Conservation (phyloP, 805 yeast genomes). For the Komagataella populi region DNA sequence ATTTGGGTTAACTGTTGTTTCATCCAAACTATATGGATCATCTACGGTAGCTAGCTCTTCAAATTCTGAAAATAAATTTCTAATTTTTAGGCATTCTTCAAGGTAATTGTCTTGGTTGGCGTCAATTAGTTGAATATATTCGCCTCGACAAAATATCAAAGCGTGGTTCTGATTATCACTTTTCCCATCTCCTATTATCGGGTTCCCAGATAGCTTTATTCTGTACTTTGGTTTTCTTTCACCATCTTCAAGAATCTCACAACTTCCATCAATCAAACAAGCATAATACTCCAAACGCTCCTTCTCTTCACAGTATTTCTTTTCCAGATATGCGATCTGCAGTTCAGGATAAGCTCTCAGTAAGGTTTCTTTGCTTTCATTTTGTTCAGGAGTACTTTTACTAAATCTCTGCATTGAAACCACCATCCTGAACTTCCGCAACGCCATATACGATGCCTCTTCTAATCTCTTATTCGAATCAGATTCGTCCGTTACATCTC, state of each 20-base stretch:
- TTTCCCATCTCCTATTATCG: slow-evolving; percentile 92
- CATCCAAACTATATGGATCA: slow-evolving; percentile 38
- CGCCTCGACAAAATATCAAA: slow-evolving; percentile 80
- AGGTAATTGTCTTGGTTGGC: slow-evolving; percentile 94
- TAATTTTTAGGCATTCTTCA: slow-evolving; percentile 86
- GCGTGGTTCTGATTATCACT: slow-evolving; percentile 94
- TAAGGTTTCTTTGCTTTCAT: slow-evolving; percentile 51
- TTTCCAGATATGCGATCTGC: slow-evolving; percentile 39
- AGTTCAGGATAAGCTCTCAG: slow-evolving; percentile 63
- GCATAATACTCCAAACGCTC: slow-evolving; percentile 41
- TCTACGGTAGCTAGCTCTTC: slow-evolving; percentile 36
- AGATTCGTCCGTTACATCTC: slow-evolving; percentile 24
- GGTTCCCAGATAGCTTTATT: slow-evolving; percentile 81
- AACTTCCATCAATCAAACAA: slow-evolving; percentile 51
- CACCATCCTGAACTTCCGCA: slow-evolving; percentile 65
- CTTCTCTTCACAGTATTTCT: slow-evolving; percentile 9
- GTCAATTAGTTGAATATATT: slow-evolving; percentile 87
- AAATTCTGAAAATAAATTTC: slow-evolving; percentile 81
- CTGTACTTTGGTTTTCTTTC: slow-evolving; percentile 31
- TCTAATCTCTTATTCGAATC: neutral
- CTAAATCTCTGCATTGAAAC: slow-evolving; percentile 82
- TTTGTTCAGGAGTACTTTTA: slow-evolving; percentile 51
- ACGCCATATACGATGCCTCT: slow-evolving; percentile 28
- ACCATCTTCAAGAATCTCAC: slow-evolving; percentile 28
- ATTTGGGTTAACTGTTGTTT: slow-evolving; percentile 20